Base-by-base conservation (phyloP, 1,284 basidiomycete genomes). In the Sanghuangporus sanghuang region DNA sequence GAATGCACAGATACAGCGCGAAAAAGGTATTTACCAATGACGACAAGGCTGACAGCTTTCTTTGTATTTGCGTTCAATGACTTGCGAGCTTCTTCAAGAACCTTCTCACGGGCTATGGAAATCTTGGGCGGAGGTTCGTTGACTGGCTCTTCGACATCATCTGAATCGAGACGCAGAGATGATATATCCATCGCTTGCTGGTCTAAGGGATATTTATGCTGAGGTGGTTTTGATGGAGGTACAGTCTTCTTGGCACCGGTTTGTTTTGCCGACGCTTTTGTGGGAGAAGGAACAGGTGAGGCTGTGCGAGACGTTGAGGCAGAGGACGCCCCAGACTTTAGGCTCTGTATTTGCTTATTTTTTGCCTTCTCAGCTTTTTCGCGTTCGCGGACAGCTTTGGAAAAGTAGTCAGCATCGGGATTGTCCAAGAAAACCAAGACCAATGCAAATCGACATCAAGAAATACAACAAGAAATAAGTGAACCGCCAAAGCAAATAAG, bases 21-120 rank as follows among this genome's bases (percentile, higher is more conserved):
- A 50, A 3, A 64, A 53, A 40, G 12, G 46, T 48, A 78, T 85
- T 69, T 73, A 96, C 96, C 96, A 59, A 99, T 90, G 46, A 99
- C 95, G 18, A 99, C 92, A 67, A 99, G 77, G 72, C 90, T 96
- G 54, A 98, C 78, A 40, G 81, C 84, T 70, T 86, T 88, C 75
- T 89, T 93, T 27, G 79, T 81, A 27, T 77, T 77, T 57, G 79
- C 77, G 56, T 85, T 82, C 39, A 89, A 71, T 1, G 75, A 76
- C 67, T 78, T 79, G 65, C 76, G 84, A 1, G 89, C 93, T 76
- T 97, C 92, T 67, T 92, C 91, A 14, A 98, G 73, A 58, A 98
- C 77, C 73, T 92, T 95, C 73, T 94, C 95, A 68, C 86, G 83
- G 12, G 93, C 89, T 70, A 94, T 82, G 27, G 79, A 83, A 67